These are phyloP conservation scores for Coprinopsis sp. DNA, from an alignment of 768 basidiomycete genomes.

Conservation along the genomic window DNA sequence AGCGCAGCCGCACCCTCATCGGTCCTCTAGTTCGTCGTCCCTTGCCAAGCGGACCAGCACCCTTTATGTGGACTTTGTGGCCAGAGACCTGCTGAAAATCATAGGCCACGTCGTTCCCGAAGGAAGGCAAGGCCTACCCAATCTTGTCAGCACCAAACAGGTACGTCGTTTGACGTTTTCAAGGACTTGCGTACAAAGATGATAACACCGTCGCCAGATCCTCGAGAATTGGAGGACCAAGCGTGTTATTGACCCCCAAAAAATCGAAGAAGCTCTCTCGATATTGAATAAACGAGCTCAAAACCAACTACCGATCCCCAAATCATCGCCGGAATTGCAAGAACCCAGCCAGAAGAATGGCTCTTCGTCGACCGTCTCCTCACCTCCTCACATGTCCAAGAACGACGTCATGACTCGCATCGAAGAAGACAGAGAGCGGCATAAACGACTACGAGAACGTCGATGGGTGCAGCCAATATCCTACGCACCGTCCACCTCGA, in stretches of 20 bases:
- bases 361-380: slow-evolving; percentile 17
- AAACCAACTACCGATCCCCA: too few relatives aligned
- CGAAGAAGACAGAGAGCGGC: slow-evolving; percentile 89
- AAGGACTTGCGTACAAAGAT: background rate
- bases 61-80: slow-evolving; percentile 73
- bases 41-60: slow-evolving; percentile 7
- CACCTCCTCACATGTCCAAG: slow-evolving; percentile 41
- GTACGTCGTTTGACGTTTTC: slow-evolving; percentile 37
- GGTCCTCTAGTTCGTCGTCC: slow-evolving; percentile 24
- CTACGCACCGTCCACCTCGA: slow-evolving; percentile 36
- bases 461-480: slow-evolving; percentile 85
- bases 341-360: slow-evolving; percentile 9
- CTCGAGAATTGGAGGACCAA: slow-evolving; percentile 89
- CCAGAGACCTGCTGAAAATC: slow-evolving; percentile 73
- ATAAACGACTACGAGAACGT: slow-evolving; percentile 85
- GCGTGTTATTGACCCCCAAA: slow-evolving; percentile 75
- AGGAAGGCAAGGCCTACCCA: slow-evolving; percentile 82
- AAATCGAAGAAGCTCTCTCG: slow-evolving; percentile 65
- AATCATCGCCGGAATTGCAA: slow-evolving; percentile 7
- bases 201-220: slow-evolving; percentile 46
- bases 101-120: slow-evolving; percentile 85
- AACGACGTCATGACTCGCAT: slow-evolving; percentile 81
- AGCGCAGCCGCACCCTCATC: slow-evolving; percentile 36
- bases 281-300: slow-evolving; percentile 43
- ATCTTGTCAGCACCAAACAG: slow-evolving; percentile 84